A percentile compares a stretch with the other conserved stretches of the same genome.
Evolutionary conservation across 2,329 filamentous ascomycete genomes (phyloP).

Genomic region (Neonectria neomacrospora): DNA sequence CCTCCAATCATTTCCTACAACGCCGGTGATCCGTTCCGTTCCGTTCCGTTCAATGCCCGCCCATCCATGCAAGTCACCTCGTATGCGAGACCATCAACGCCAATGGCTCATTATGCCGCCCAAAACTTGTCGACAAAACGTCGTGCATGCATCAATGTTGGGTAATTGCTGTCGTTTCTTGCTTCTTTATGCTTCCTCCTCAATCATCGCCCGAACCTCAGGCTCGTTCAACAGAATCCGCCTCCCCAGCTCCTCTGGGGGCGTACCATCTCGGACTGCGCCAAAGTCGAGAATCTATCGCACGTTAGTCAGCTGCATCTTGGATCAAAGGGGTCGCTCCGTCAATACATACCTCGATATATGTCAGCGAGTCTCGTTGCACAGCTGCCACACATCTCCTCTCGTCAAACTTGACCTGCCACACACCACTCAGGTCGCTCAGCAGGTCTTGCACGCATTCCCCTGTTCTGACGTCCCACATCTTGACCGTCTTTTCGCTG

Average conservation of each 20-base stretch:
- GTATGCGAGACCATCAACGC: constrained; percentile 40
- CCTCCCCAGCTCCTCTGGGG: constrained; percentile 79
- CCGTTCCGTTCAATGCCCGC: constrained; percentile 19
- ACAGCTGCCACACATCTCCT: constrained; percentile 95
- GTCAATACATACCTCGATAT: constrained; percentile 83
- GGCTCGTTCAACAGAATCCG: constrained; percentile 75
- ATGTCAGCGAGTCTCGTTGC: constrained; percentile 90
- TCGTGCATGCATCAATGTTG: constrained; percentile 34
- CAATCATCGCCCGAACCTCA: constrained; percentile 63
- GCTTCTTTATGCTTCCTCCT: constrained; percentile 53
- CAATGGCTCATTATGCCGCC: constrained; percentile 35
- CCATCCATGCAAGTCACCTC: constrained; percentile 40
- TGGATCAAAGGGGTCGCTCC: no score
- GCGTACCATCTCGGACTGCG: constrained; percentile 87
- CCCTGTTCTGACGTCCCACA: constrained; percentile 96
- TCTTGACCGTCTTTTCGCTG: constrained; percentile 94
- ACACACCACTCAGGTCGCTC: constrained; percentile 94
- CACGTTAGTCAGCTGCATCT: constrained; percentile 9
- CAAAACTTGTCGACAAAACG: constrained; percentile 17
- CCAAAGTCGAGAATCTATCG: constrained; percentile 94
- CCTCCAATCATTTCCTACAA: constrained; percentile 34
- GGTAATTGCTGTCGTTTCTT: constrained; percentile 27
- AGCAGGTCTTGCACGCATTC: constrained; percentile 93
- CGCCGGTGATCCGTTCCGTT: constrained; percentile 34
- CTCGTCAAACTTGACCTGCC: constrained; percentile 99